phyloP scores from a whole-genome alignment of 2,329 filamentous ascomycete genomes.

The Escovopsis sp. region DNA sequence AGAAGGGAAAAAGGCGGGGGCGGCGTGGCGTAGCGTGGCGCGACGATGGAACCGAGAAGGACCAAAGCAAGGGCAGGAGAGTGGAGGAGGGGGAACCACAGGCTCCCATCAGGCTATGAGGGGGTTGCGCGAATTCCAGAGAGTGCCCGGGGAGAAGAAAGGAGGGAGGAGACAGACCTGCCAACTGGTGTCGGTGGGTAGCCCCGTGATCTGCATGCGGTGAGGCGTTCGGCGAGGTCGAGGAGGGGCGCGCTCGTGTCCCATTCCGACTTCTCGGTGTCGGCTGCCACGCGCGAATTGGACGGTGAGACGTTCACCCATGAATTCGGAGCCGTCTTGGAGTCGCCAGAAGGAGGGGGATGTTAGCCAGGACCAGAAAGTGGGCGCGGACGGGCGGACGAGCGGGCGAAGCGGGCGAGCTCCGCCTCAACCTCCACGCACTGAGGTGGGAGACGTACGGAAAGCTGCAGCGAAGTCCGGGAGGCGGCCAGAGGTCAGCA shows the following conservation, averaged over 20 bases:
- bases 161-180: slow-evolving; percentile 78
- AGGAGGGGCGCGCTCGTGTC: slow-evolving; percentile 40
- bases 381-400: no score
- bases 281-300: slow-evolving; percentile 88
- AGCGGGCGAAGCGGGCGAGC: neutral
- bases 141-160: slow-evolving; percentile 34
- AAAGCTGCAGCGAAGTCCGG: slow-evolving; percentile 32
- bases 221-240: slow-evolving; percentile 88
- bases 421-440: neutral
- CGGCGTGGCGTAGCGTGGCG: slow-evolving; percentile 8
- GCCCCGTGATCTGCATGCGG: slow-evolving; percentile 94
- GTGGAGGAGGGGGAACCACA: slow-evolving; percentile 13
- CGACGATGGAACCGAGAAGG: slow-evolving; percentile 8
- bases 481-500: slow-evolving; percentile 9
- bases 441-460: slow-evolving; percentile 30
- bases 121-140: slow-evolving; percentile 18
- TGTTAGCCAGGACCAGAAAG: slow-evolving; percentile 11
- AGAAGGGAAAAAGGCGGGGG: slow-evolving; percentile 2
- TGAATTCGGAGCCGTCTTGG: slow-evolving; percentile 90
- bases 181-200: slow-evolving; percentile 98
- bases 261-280: slow-evolving; percentile 28
- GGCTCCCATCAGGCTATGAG: slow-evolving; percentile 16
- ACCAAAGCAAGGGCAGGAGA: slow-evolving; percentile 8
- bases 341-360: slow-evolving; percentile 9
- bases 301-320: slow-evolving; percentile 92